A percentile compares a stretch with the other conserved stretches of the same genome.
phyloP scores from a whole-genome alignment of 768 basidiomycete genomes.

The Lactifluus volemus region DNA sequence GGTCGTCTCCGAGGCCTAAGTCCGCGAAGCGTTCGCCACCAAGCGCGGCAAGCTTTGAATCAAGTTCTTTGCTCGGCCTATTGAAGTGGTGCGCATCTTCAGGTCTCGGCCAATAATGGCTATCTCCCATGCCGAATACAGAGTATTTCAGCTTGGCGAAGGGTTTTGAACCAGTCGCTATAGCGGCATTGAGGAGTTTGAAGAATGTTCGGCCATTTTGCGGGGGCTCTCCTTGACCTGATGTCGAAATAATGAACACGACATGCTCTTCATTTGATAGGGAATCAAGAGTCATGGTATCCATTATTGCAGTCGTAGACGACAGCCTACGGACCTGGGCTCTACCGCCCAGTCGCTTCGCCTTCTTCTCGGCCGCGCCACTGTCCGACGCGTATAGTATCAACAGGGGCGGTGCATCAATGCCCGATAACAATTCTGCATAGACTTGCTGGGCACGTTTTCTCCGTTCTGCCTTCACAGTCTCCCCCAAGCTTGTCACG shows the following conservation, averaged over 20 bases:
- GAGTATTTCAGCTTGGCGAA: conserved; percentile 62
- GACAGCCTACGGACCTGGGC: conserved; percentile 81
- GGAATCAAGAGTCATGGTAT: conserved; percentile 69
- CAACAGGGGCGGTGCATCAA: conserved; percentile 84
- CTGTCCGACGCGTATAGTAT: conserved; percentile 95
- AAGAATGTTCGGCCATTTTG: conserved; percentile 90
- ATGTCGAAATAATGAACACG: conserved; percentile 82
- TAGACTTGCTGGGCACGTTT: conserved; percentile 77
- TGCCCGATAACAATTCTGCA: conserved; percentile 67
- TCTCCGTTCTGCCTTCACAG: conserved; percentile 74
- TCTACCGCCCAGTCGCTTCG: conserved; percentile 76
- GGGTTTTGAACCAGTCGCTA: conserved; percentile 46
- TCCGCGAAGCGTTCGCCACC: conserved; percentile 68
- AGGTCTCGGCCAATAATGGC: conserved; percentile 96
- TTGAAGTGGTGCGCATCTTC: conserved; percentile 99
- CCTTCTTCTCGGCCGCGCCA: conserved; percentile 92
- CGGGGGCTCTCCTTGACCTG: conserved; percentile 96
- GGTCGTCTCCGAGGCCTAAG: conserved; percentile 90
- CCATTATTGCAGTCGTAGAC: conserved; percentile 65
- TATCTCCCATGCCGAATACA: conserved; percentile 96
- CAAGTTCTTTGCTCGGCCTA: conserved; percentile 88
- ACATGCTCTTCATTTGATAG: conserved; percentile 60
- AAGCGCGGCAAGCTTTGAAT: conserved; percentile 66
- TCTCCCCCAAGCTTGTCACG: conserved; percentile 77
- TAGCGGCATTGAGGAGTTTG: conserved; percentile 71